A percentile compares a stretch with the other conserved stretches of the same genome.
phyloP scores from a whole-genome alignment of 2,329 filamentous ascomycete genomes.

The Pseudovirgaria hyperparasitica region DNA sequence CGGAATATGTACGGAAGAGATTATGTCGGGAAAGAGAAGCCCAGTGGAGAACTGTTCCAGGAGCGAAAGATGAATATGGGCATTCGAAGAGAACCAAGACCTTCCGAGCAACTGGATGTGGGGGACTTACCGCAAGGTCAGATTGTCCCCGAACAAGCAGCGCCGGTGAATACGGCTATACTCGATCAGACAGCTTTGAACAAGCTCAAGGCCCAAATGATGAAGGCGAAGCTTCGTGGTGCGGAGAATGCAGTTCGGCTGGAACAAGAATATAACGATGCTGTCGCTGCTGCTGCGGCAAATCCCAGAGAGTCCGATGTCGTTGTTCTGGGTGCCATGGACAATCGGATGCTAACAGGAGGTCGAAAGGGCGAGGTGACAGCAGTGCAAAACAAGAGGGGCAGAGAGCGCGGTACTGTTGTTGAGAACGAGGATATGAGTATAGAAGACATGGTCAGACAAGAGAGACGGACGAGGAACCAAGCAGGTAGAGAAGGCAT shows the following conservation, averaged over 20 bases:
- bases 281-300: slow-evolving; percentile 47
- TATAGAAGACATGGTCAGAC: slow-evolving; percentile 92
- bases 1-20: slow-evolving; percentile 71
- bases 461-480: slow-evolving; percentile 75
- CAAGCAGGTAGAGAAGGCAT: slow-evolving; percentile 68
- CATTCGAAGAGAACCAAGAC: slow-evolving; percentile 25
- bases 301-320: slow-evolving; percentile 48
- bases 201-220: slow-evolving; percentile 80
- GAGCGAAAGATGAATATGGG: slow-evolving; percentile 56
- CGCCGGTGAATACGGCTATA: slow-evolving; percentile 33
- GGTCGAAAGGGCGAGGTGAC: slow-evolving; percentile 62
- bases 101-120: slow-evolving; percentile 16
- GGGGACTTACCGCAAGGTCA: slow-evolving; percentile 38
- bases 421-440: slow-evolving; percentile 91
- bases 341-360: slow-evolving; percentile 82
- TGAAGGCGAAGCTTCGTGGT: slow-evolving; percentile 83
- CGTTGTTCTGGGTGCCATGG: slow-evolving; percentile 75
- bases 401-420: slow-evolving; percentile 70
- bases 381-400: slow-evolving; percentile 64
- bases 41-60: slow-evolving; percentile 72
- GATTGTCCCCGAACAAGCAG: slow-evolving; percentile 42
- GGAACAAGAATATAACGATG: slow-evolving; percentile 72
- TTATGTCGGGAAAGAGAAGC: slow-evolving; percentile 75
- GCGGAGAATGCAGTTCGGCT: slow-evolving; percentile 63
- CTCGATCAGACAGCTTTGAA: slow-evolving; percentile 75